Conservation (phyloP, 257 asterid genomes). For the Solanum chiquidenum region DNA sequence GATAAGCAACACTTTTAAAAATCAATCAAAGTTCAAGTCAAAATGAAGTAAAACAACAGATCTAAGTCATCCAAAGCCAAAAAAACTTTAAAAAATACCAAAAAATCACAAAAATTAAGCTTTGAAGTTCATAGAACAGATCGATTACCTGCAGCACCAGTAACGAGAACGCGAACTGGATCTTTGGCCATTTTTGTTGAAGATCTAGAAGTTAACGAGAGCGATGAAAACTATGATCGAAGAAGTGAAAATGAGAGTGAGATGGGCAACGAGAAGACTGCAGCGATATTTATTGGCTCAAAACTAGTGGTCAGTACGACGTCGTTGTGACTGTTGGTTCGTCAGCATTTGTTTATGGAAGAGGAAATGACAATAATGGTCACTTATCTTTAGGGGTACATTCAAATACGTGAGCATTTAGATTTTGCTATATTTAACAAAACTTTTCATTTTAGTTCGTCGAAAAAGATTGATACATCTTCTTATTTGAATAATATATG, state of each 20-base stretch:
- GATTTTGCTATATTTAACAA: neutral
- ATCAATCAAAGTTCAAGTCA: neutral
- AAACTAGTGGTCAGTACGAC: neutral
- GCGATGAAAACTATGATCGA: neutral
- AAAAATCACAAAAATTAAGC: neutral
- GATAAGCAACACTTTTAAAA: neutral
- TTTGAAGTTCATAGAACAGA: neutral
- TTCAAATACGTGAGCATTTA: neutral
- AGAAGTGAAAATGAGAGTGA: neutral
- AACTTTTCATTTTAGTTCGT: neutral
- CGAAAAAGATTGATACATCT: too few relatives aligned
- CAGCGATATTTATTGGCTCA: neutral
- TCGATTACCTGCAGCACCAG: constrained; percentile 74
- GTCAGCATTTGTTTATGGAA: neutral
- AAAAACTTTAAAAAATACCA: neutral
- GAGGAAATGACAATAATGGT: neutral
- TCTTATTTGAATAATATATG: neutral
- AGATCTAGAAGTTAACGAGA: neutral
- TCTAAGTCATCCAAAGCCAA: neutral
- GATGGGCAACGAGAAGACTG: too few relatives aligned
- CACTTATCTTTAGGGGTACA: neutral
- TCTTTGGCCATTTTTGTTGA: constrained; percentile 49
- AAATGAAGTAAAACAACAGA: neutral
- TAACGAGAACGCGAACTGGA: constrained; percentile 76
- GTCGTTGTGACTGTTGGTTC: neutral